Percentiles rank a stretch among this genome's conserved stretches.
phyloP scores from a whole-genome alignment of 2,329 filamentous ascomycete genomes.

The Fusarium sp. region DNA sequence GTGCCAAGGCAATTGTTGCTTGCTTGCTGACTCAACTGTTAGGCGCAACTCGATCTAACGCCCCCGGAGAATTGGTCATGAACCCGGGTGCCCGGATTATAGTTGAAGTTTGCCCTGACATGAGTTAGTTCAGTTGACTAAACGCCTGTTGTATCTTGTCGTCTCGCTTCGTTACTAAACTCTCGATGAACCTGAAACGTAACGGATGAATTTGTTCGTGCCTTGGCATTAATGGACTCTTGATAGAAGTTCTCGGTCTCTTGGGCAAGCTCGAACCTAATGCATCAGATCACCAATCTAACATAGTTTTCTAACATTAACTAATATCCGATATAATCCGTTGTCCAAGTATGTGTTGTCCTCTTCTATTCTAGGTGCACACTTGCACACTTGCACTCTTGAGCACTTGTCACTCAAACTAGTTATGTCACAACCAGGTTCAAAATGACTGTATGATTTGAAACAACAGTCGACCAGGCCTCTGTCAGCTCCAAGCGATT shows the following conservation, averaged over 20 bases:
- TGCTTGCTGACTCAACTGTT: not conserved
- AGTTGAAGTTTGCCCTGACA: not conserved
- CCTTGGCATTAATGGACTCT: not conserved
- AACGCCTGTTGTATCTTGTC: not conserved
- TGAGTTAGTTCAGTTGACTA: not conserved
- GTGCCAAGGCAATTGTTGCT: constrained; percentile 32
- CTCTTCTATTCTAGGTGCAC: too few relatives aligned
- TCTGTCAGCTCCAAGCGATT: not conserved
- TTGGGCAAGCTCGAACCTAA: not conserved
- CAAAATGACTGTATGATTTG: too few relatives aligned
- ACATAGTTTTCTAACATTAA: not conserved
- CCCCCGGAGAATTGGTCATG: not conserved
- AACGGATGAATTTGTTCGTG: not conserved
- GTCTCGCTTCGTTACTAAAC: not conserved
- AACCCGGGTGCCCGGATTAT: not conserved
- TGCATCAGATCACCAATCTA: not conserved
- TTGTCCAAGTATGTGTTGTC: not conserved
- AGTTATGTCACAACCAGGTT: too few relatives aligned
- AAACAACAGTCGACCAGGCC: too few relatives aligned
- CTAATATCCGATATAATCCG: not conserved
- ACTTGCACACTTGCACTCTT: too few relatives aligned
- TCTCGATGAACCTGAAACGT: constrained; percentile 7
- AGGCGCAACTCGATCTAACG: constrained; percentile 10
- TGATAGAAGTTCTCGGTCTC: not conserved
- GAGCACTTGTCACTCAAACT: too few relatives aligned